Evolutionary conservation across 2,329 filamentous ascomycete species (phyloP).

Genomic region (Epichloe hybrida): DNA sequence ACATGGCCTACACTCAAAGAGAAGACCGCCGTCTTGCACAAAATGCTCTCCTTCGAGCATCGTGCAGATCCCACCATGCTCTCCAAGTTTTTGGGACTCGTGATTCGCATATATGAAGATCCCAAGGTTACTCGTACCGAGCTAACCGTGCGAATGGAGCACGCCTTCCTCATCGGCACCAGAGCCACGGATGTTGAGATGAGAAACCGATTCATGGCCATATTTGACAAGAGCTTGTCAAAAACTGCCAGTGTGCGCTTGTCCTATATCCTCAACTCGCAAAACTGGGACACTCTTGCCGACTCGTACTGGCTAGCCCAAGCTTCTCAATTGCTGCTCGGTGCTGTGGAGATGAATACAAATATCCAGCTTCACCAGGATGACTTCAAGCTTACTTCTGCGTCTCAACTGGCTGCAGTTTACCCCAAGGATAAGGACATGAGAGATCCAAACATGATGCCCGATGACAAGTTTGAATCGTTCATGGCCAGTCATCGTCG

Average conservation of each 20-base stretch:
- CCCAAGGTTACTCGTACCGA: constrained; percentile 91
- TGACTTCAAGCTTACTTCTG: constrained; percentile 67
- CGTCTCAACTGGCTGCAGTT: constrained; percentile 58
- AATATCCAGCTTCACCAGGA: constrained; percentile 65
- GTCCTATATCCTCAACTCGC: constrained; percentile 75
- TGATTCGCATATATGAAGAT: constrained; percentile 96
- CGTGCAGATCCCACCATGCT: constrained; percentile 72
- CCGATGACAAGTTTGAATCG: constrained; percentile 69
- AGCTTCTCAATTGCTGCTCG: constrained; percentile 83
- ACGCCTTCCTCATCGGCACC: constrained; percentile 93
- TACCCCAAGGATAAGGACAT: constrained; percentile 66
- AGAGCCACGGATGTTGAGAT: constrained; percentile 89
- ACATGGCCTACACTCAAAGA: constrained; percentile 96
- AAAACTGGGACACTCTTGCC: constrained; percentile 92
- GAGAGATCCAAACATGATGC: constrained; percentile 51
- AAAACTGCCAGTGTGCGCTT: constrained; percentile 80
- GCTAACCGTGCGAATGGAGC: constrained; percentile 91
- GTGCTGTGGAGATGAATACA: constrained; percentile 77
- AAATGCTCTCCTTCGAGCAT: constrained; percentile 94
- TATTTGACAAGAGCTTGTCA: constrained; percentile 92
- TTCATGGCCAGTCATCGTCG: constrained; percentile 66
- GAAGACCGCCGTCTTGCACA: constrained; percentile 96
- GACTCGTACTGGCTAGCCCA: constrained; percentile 97
- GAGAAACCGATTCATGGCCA: constrained; percentile 91
- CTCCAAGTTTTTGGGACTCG: constrained; percentile 85